Percentiles rank a stretch among this genome's conserved stretches.
Evolutionary conservation across 73 alveolate genomes (phyloP).

Genomic region (Paramecium sonneborni): DNA sequence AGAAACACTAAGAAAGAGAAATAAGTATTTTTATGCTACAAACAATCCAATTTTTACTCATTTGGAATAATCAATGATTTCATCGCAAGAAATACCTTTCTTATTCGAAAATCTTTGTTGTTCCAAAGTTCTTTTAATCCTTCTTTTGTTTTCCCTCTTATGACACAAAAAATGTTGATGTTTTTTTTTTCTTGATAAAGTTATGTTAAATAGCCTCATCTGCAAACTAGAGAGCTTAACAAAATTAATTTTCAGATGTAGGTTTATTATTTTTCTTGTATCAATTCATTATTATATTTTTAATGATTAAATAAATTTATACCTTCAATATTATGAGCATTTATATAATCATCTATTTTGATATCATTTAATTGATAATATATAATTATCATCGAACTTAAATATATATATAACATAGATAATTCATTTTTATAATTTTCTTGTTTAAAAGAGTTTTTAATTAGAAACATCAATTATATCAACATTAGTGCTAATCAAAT

Average conservation of each 20-base stretch:
- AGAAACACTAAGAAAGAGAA: not conserved
- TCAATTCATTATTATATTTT: too few relatives aligned
- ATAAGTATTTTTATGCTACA: not conserved
- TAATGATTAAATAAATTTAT: too few relatives aligned
- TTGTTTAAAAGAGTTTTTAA: not conserved
- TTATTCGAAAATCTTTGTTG: not conserved
- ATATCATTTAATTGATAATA: not conserved
- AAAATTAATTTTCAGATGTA: constrained; percentile 33
- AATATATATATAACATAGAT: too few relatives aligned
- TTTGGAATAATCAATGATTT: not conserved
- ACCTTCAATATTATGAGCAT: not conserved
- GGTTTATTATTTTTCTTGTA: constrained; percentile 49
- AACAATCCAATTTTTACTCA: constrained; percentile 3
- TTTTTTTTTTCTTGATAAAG: constrained; percentile 30
- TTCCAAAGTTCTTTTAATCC: not conserved
- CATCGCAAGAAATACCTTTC: constrained; percentile 54
- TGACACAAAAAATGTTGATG: constrained; percentile 54
- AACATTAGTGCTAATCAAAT: not conserved
- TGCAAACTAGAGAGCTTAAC: constrained; percentile 29
- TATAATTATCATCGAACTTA: not conserved
- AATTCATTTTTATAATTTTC: not conserved
- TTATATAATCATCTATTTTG: not conserved
- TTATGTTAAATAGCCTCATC: constrained; percentile 23
- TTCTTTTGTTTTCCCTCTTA: constrained; percentile 3
- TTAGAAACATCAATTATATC: constrained; percentile 38